Base-by-base conservation (phyloP, 2,329 filamentous ascomycete genomes). In the Fusarium domesticum region DNA sequence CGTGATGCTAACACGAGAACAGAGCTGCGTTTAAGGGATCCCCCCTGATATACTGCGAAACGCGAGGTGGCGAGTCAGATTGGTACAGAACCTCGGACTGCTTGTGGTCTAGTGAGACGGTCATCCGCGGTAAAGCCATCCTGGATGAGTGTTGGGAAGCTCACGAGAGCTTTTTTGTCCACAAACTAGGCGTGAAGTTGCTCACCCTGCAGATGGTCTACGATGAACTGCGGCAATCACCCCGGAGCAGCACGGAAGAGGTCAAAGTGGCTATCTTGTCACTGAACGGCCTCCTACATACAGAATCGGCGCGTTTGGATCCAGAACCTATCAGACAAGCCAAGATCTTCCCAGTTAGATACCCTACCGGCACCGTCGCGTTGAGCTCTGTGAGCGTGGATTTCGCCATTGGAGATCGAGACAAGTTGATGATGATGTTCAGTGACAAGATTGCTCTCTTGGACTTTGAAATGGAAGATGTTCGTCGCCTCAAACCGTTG, bases 131-230 rank as follows among this genome's bases (percentile, higher is more conserved):
- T 0, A 54, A 52, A 15, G 42, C 15, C 1, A 46, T 32, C 4
- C 28, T 55, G 3, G 48, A 54, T 5, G 42, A 37, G 3, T 20
- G n/a, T 2, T 57, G 42, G 5, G 41, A 47, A 7, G 34, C 18
- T 4, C 11, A 40, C 0, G 18, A 45, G 3, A 14, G 10, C 14
- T 42, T 57, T 16, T 57, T 57, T 18, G 33, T 56, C 4, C 15
- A 18, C 6, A 37, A 34, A 6, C 20, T 56, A 5, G 48, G 54
- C 0, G 48, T 57, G 1, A 54, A 45, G 15, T 32, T 42, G 1
- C 42, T 50, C 0, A 56, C 43, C 1, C 25, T 51, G 8, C 50
- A 52, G 8, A 51, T 57, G 45, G 44, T 56, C 11, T 57, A 57
- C 5, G 47, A 56, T 30, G 48, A 57, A 18, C 20, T 57, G 6